Conservation (phyloP, 345 rosid genomes). For the Populus simonii region DNA sequence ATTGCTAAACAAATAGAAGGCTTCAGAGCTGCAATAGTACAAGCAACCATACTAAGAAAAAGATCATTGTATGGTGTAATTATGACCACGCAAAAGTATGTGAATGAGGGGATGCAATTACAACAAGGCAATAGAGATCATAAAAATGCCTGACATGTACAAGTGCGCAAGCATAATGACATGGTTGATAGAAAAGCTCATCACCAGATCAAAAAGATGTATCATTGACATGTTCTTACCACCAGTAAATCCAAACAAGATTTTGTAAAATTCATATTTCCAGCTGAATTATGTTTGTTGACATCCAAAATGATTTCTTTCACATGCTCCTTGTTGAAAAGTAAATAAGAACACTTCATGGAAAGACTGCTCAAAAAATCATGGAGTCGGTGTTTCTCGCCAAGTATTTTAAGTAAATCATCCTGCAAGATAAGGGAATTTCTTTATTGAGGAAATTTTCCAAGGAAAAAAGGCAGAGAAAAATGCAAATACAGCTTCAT, state of each 20-base stretch:
- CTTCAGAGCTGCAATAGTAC: neutral
- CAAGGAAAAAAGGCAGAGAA: neutral
- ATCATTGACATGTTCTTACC: constrained; percentile 48
- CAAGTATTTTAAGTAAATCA: constrained; percentile 83
- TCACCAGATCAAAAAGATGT: neutral
- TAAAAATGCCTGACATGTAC: neutral
- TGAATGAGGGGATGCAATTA: neutral
- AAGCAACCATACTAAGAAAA: neutral
- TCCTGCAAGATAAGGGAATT: constrained; percentile 52
- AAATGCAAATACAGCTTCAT: neutral
- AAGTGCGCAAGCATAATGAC: neutral
- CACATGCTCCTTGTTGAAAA: constrained; percentile 86
- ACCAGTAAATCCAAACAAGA: constrained; percentile 90
- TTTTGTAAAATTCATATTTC: constrained; percentile 41
- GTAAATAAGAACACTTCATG: constrained; percentile 78
- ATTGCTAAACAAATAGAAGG: neutral
- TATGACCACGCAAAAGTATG: neutral
- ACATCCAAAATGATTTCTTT: constrained; percentile 73
- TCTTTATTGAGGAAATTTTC: neutral
- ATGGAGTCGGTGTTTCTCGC: constrained; percentile 80
- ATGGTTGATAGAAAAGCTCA: neutral
- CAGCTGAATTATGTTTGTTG: constrained; percentile 55
- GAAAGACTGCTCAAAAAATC: constrained; percentile 80
- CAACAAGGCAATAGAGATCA: neutral
- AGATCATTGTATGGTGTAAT: no score